Evolutionary conservation across 75 land plant genomes (phyloP), one percentile per base, ranked within the genome.

Genomic region (Cunninghamia lanceolata): DNA sequence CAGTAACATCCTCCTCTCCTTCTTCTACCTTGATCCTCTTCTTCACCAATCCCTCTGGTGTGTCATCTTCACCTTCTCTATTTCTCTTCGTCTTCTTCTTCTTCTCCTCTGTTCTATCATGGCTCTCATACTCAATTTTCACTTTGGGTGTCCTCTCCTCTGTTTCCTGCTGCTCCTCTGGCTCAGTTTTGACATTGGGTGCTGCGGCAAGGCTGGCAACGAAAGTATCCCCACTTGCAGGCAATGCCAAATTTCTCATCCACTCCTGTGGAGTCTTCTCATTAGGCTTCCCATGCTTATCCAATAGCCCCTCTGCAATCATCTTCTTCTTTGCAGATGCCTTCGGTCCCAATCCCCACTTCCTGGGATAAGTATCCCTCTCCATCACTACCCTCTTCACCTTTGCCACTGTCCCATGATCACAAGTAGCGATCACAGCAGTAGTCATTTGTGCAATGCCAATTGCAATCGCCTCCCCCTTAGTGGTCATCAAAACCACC

Each of bases 341-440:
- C 42, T 91, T 91, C 0, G 99, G 99, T 7, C 99, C 99, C 53
- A 97, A 74, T 0, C 99, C 99, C 99, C 99, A 97, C 83, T 97
- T 96, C 92, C 98, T 90, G 0, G 99, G 99, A 77, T 97, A 97
- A 25, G 98, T 97, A 85, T 97, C 99, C 84, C 99, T 86, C 83
- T 97, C 99, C 99, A 97, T 97, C 75, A 97, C 98, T 36, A 97
- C 99, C 90, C 99, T 93, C 93, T 97, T 97, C 85, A 97, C 94
- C 88, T 89, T 94, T 8, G 99, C 98, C 38, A 97, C 98, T 0
- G 92, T 93, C 30, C 99, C 99, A 86, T 97, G 99, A 88, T 97
- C 98, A 54, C 99, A 97, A 17, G 99, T 97, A 0, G 98, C 99
- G 96, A 97, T 97, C 70, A 93, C 96, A 2, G 99, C 94, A 15